Evolutionary conservation across 768 basidiomycete species (phyloP).

Genomic region (Phlebiopsis gigantea): DNA sequence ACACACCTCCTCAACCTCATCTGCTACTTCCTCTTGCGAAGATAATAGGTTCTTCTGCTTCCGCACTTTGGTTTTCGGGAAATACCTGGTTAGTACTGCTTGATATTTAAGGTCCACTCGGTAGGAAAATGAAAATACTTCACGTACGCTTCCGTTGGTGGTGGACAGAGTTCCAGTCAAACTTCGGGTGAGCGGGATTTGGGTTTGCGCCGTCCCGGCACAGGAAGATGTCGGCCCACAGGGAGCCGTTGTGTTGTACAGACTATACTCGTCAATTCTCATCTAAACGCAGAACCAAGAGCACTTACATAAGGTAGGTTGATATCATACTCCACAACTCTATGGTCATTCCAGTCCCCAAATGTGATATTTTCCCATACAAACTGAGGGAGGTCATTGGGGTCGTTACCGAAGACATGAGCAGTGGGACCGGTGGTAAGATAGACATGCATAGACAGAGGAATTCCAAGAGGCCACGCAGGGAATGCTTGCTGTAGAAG

Average conservation of each 20-base stretch:
- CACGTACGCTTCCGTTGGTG: conserved; percentile 73
- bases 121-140: too few relatives aligned
- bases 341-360: conserved; percentile 66
- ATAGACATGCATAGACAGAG: conserved; percentile 67
- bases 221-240: conserved; percentile 83
- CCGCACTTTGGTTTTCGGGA: conserved; percentile 63
- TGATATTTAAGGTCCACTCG: conserved; percentile 3
- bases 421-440: conserved; percentile 61
- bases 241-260: conserved; percentile 71
- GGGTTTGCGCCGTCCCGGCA: conserved; percentile 61
- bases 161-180: conserved; percentile 53
- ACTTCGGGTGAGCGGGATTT: conserved; percentile 51
- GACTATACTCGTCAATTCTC: conserved; percentile 34
- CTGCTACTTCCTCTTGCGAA: conserved; percentile 32
- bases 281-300: neutral
- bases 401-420: conserved; percentile 51
- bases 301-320: conserved; percentile 60
- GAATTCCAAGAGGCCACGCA: conserved; percentile 57
- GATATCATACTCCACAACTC: conserved; percentile 52
- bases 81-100: conserved; percentile 81
- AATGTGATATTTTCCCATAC: conserved; percentile 76
- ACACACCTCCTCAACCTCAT: conserved; percentile 39
- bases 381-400: conserved; percentile 56
- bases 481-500: conserved; percentile 41
- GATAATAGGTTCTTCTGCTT: conserved; percentile 80